phyloP scores from a whole-genome alignment of 805 yeast species.

The Candida cerambycidarum region DNA sequence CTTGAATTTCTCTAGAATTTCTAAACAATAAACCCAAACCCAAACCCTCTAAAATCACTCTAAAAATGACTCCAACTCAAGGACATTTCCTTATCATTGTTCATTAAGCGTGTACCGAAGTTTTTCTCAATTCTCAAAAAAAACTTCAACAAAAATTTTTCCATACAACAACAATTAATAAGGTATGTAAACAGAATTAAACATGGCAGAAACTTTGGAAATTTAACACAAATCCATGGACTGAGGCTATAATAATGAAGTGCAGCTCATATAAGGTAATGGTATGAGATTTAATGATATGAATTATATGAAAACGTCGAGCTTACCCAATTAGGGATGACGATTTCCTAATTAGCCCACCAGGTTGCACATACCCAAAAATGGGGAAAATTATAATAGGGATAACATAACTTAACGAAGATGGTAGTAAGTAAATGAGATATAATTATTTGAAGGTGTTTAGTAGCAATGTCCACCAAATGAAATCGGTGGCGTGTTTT shows the following conservation, averaged over 20 bases:
- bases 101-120: background rate
- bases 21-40: too few relatives aligned
- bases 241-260: background rate
- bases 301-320: constrained; percentile 2
- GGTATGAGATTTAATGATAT: too few relatives aligned
- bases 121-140: constrained; percentile 3
- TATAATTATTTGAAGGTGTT: background rate
- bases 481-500: background rate
- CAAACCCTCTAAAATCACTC: too few relatives aligned
- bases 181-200: constrained; percentile 8
- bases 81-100: too few relatives aligned
- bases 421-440: background rate
- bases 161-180: constrained; percentile 6
- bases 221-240: background rate
- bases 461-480: background rate
- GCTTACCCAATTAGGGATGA: constrained; percentile 26
- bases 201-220: background rate
- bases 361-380: constrained; percentile 24
- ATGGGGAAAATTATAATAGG: constrained; percentile 4
- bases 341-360: constrained; percentile 26
- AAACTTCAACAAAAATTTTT: constrained; percentile 5
- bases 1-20: too few relatives aligned
- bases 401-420: background rate
- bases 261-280: background rate
- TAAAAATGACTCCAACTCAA: too few relatives aligned